These are phyloP conservation scores for Komagataella phaffii DNA, from an alignment of 805 yeast species.

Conservation along the genomic window DNA sequence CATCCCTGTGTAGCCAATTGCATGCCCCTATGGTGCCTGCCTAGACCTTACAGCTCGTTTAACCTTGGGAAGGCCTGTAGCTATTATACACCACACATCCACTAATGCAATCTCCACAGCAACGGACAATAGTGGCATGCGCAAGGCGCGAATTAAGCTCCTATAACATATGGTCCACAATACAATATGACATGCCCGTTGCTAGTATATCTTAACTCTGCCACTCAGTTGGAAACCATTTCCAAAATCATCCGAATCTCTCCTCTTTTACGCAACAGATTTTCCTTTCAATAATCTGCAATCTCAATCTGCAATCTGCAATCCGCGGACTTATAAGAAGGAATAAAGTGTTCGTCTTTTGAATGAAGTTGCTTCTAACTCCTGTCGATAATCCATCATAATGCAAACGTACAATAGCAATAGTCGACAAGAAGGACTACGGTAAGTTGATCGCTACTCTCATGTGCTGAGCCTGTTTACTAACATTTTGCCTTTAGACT, in stretches of 20 bases:
- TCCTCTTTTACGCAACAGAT: neutral
- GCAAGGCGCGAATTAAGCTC: neutral
- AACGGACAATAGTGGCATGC: neutral
- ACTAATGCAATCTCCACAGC: neutral
- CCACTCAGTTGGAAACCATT: neutral
- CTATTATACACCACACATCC: neutral
- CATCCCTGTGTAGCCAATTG: neutral
- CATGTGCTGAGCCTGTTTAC: neutral
- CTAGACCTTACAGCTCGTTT: neutral
- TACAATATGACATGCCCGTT: neutral
- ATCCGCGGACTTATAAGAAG: neutral
- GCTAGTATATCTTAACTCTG: neutral
- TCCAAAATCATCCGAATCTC: neutral
- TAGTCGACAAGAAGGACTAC: neutral
- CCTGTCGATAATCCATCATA: neutral
- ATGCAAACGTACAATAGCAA: neutral
- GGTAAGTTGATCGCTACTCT: neutral
- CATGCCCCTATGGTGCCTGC: neutral
- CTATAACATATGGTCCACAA: neutral
- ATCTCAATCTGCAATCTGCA: neutral
- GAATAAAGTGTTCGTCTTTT: neutral
- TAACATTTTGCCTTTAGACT: conserved; percentile 4
- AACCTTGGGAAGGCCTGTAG: neutral
- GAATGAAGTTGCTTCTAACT: neutral
- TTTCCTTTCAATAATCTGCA: neutral